Evolutionary conservation across 345 rosid species (phyloP).

Genomic region (Citrus cavaleriei): DNA sequence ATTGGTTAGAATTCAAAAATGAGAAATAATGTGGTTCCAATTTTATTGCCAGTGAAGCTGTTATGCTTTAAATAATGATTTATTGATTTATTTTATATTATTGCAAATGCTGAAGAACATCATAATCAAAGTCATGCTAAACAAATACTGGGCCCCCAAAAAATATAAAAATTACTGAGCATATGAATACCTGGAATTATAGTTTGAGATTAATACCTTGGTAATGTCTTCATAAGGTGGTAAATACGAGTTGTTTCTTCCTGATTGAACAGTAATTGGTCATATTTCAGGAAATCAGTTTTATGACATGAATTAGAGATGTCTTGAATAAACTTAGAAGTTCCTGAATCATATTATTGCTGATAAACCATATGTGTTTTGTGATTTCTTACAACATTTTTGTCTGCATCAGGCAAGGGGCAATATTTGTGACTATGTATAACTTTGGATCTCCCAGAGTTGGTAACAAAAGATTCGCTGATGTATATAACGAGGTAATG

Average conservation of each 20-base stretch:
- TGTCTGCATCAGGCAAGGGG: conserved; percentile 48
- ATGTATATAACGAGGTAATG: conserved; percentile 76
- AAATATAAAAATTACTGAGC: not conserved
- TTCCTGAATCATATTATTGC: not conserved
- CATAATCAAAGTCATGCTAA: not conserved
- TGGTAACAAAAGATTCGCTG: conserved; percentile 87
- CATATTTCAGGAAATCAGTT: not conserved
- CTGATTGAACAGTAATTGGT: not conserved
- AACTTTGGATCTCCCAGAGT: conserved; percentile 98
- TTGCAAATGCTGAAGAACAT: not conserved
- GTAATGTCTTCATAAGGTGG: not conserved
- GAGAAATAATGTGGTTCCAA: not conserved
- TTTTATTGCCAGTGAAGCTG: not conserved
- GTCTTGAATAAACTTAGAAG: not conserved
- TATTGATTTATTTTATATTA: not conserved
- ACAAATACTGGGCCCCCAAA: not conserved
- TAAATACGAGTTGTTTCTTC: not conserved
- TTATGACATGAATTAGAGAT: not conserved
- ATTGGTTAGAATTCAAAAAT: not conserved
- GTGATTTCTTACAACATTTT: not conserved
- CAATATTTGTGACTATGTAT: conserved; percentile 78
- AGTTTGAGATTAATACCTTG: not conserved
- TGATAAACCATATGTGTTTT: not conserved
- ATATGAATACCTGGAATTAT: not conserved
- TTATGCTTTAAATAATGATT: not conserved